Base-by-base conservation (phyloP, 148 eudicot genomes). In the Salicornia ramosissima region DNA sequence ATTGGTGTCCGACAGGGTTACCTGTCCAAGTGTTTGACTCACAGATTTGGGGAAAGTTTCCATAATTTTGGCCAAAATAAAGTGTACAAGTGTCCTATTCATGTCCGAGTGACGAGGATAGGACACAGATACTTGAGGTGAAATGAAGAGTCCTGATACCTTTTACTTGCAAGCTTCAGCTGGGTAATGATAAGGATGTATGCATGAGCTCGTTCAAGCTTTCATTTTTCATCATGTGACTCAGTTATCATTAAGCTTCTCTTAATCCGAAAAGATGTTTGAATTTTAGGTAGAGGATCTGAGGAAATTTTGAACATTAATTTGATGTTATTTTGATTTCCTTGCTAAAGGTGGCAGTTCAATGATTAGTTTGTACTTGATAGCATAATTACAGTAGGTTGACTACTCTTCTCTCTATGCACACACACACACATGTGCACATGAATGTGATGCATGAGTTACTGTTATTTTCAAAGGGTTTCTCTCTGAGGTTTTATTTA, bases 401-500 rank as follows among this genome's bases (percentile, higher is more conserved):
- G 19, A 46, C 15, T 11, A 46, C 18, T 46, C 45, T 42, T 42
- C 45, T 42, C 45, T 39, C 43, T 39, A 6, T 11, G 9, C 10
- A 6, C 43, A 6, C 10, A 6, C 10, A 6, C 10, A 6, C 10
- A 11, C 13, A 14, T 15, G 50, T 46, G 50, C 15, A 14, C 3
- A 18, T 46, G 50, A 11, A 14, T 46, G 45, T 46, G 19, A 14
- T 46, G 19, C 15, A 15, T 46, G 19, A 11, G 0, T 46, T 46
- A 12, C 15, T 11, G 3, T 46, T 40, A 55, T 57, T 71, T 28
- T 46, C n/a, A 55, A 40, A 22, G 7, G 31, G 46, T 71, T 29
- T 70, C 18, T 49, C 64, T 45, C 39, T 68, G 46, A 69, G 63
- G 28, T 45, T 42, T 24, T 28, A 42, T 21, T 69, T 18, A 70